Conservation (phyloP, 495 filamentous ascomycete species). For the Thermothielavioides terrestris region DNA sequence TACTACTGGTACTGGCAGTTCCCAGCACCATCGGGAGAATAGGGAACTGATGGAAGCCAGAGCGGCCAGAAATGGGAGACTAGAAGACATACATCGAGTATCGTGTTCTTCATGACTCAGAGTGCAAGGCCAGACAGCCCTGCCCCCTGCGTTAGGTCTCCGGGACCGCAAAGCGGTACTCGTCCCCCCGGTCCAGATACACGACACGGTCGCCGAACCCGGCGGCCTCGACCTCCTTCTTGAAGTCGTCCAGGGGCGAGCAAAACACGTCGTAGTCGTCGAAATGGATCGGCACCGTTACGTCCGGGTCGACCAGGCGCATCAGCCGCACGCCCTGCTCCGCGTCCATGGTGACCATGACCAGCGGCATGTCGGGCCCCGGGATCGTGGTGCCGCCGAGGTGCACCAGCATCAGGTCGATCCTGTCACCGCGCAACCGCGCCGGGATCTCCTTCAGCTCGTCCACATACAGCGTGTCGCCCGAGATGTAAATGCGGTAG, state of each 20-base stretch:
- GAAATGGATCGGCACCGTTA: conserved; percentile 63
- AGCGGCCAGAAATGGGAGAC: no score
- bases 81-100: no score
- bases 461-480: conserved; percentile 59
- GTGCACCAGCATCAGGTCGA: conserved; percentile 63
- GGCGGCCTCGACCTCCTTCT: conserved; percentile 43
- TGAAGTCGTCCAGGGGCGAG: conserved; percentile 53
- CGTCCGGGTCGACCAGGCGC: conserved; percentile 49
- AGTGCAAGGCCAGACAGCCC: no score
- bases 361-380: conserved; percentile 42
- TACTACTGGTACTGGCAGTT: no score
- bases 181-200: conserved; percentile 53
- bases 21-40: no score
- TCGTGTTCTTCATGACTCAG: no score
- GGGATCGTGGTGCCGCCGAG: conserved; percentile 61
- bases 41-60: no score
- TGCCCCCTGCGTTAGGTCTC: no score
- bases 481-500: conserved; percentile 64
- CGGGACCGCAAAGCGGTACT: conserved; percentile 47
- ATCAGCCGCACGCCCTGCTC: conserved; percentile 54
- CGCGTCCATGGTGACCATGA: conserved; percentile 71
- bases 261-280: conserved; percentile 60
- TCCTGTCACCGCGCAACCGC: conserved; percentile 34
- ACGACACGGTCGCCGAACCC: conserved; percentile 47
- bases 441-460: conserved; percentile 53